Percentiles rank a stretch among this genome's conserved stretches.
These are phyloP conservation scores for Orbilia brochopaga DNA, from an alignment of 2,329 filamentous ascomycete genomes.

Conservation along the genomic window DNA sequence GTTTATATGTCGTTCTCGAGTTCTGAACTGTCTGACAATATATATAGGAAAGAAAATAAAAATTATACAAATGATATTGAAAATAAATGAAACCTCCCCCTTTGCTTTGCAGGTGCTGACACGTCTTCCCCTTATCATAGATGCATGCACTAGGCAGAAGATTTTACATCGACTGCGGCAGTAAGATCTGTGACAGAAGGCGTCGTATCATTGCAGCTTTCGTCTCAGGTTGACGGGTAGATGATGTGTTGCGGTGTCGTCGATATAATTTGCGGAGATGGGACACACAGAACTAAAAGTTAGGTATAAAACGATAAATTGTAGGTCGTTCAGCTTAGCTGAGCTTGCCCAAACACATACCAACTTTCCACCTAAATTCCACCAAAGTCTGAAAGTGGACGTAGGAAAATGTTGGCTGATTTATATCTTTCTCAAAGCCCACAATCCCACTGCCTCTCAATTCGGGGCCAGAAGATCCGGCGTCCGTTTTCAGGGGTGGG, in stretches of 20 bases:
- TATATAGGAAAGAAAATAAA: slow-evolving; percentile 2
- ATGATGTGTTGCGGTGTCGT: slow-evolving; percentile 37
- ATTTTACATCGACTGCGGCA: slow-evolving; percentile 4
- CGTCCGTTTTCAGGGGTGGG: slow-evolving; percentile 18
- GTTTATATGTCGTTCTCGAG: background rate
- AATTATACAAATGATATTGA: background rate
- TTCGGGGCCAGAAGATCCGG: background rate
- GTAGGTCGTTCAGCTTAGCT: background rate
- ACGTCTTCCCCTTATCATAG: background rate
- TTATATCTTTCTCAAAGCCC: background rate
- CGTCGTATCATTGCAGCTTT: slow-evolving; percentile 19
- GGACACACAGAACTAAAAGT: too few relatives aligned
- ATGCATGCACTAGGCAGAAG: slow-evolving; percentile 18
- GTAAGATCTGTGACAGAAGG: slow-evolving; percentile 1
- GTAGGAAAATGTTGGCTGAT: background rate
- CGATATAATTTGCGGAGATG: background rate
- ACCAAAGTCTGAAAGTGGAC: background rate
- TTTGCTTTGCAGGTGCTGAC: slow-evolving; percentile 4
- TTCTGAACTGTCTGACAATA: background rate
- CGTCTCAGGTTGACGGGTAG: slow-evolving; percentile 7
- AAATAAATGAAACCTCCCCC: slow-evolving; percentile 8
- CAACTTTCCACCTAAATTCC: background rate
- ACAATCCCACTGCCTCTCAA: background rate
- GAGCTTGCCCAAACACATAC: background rate
- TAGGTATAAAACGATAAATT: too few relatives aligned